phyloP scores from a whole-genome alignment of 495 filamentous ascomycete species.

The Trichoderma virens region DNA sequence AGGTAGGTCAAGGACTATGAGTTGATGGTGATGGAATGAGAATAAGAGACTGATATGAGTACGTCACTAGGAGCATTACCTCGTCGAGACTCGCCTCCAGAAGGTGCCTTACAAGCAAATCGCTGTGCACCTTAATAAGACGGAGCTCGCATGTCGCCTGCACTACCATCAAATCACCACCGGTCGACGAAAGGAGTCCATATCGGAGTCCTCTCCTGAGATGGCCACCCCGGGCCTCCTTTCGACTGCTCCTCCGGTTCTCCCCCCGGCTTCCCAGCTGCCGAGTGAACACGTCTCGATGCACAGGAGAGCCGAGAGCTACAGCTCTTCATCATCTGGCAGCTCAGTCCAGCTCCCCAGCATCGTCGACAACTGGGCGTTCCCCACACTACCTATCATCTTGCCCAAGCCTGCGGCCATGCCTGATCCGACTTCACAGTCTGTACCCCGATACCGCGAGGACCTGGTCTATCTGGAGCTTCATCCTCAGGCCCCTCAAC shows the following conservation, averaged over 20 bases:
- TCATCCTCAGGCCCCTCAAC: conserved; percentile 21
- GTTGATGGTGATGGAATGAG: too few species aligned
- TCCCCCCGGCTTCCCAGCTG: conserved; percentile 23
- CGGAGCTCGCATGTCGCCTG: conserved; percentile 74
- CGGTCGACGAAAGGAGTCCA: conserved; percentile 58
- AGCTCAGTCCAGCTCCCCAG: conserved; percentile 36
- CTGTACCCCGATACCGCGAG: conserved; percentile 29
- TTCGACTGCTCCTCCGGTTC: not conserved
- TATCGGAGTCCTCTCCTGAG: conserved; percentile 38
- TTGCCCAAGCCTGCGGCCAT: conserved; percentile 52
- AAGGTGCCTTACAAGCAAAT: conserved; percentile 90
- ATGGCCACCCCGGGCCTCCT: conserved; percentile 13
- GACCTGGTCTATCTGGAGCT: conserved; percentile 6
- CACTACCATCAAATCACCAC: conserved; percentile 78
- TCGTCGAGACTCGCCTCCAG: conserved; percentile 72
- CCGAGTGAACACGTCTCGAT: too few species aligned
- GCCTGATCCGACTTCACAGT: conserved; percentile 25
- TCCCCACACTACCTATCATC: conserved; percentile 45
- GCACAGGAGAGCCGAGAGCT: conserved; percentile 28
- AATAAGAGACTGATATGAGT: too few species aligned
- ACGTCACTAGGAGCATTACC: conserved; percentile 83
- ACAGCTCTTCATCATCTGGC: conserved; percentile 24
- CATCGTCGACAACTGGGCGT: conserved; percentile 33
- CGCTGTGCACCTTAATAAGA: conserved; percentile 74
- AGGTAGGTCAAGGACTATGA: conserved; percentile 43